These are phyloP conservation scores for Hyaloperonospora brassicae DNA, from an alignment of 352 stramenopile genomes.

Conservation along the genomic window DNA sequence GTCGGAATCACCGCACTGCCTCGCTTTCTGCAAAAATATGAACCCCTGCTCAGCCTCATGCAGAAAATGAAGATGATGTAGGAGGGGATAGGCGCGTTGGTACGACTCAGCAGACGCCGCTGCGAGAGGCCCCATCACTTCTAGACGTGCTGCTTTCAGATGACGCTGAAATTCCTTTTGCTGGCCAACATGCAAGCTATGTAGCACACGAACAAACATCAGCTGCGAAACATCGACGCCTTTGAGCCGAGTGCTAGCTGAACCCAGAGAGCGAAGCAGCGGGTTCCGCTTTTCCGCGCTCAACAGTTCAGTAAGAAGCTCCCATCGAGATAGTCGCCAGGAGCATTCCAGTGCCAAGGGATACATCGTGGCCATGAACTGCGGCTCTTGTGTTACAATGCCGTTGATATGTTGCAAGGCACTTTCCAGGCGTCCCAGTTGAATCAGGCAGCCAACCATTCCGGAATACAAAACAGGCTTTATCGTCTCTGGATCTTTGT, in stretches of 20 bases:
- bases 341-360: conserved; percentile 76
- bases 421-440: conserved; percentile 75
- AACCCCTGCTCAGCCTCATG: conserved; percentile 70
- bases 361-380: conserved; percentile 74
- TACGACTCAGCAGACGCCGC: conserved; percentile 72
- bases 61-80: conserved; percentile 72
- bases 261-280: conserved; percentile 34
- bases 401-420: conserved; percentile 83
- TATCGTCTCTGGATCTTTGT: conserved; percentile 42
- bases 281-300: conserved; percentile 68
- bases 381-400: conserved; percentile 69
- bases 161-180: conserved; percentile 48
- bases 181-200: conserved; percentile 60
- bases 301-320: conserved; percentile 65
- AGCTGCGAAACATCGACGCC: conserved; percentile 66
- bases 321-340: conserved; percentile 81
- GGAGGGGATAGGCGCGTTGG: conserved; percentile 60
- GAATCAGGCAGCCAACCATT: conserved; percentile 79
- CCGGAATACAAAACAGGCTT: conserved; percentile 74
- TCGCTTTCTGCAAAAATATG: conserved; percentile 37
- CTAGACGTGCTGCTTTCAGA: conserved; percentile 52
- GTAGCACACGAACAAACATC: conserved; percentile 72
- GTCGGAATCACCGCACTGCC: conserved; percentile 15
- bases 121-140: conserved; percentile 63
- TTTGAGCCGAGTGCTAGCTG: conserved; percentile 32